phyloP scores from a whole-genome alignment of 2,329 filamentous ascomycete genomes.

The Colletotrichum truncatum region DNA sequence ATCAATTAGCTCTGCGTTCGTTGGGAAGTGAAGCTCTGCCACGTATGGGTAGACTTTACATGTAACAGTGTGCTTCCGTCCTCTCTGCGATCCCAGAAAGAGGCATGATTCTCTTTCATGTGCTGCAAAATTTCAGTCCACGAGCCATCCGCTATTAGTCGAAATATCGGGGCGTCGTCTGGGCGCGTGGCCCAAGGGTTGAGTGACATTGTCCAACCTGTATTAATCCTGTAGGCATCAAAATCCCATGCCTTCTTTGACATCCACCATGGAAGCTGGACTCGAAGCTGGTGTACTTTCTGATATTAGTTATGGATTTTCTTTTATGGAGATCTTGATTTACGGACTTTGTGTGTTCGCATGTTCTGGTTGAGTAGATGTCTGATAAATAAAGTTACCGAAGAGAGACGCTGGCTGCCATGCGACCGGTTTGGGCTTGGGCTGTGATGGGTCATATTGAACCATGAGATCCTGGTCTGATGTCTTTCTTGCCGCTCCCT shows the following conservation, averaged over 20 bases:
- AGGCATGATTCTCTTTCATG: not conserved
- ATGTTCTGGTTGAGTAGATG: not conserved
- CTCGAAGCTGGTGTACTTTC: not conserved
- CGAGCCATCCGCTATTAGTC: accelerated
- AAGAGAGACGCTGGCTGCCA: not conserved
- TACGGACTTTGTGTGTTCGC: not conserved
- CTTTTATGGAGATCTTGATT: not conserved
- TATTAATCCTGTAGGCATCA: not conserved
- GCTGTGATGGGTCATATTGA: accelerated
- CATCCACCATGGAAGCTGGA: conserved; percentile 9
- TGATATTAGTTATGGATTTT: no score
- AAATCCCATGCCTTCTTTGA: conserved; percentile 1
- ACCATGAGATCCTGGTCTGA: not conserved
- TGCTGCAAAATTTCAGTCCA: not conserved
- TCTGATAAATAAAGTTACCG: not conserved
- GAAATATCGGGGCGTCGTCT: accelerated
- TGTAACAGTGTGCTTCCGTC: not conserved
- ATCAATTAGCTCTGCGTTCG: no score
- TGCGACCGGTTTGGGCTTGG: not conserved
- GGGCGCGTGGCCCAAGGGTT: not conserved
- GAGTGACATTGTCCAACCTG: not conserved
- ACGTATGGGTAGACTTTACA: no score
- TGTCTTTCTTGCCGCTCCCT: no score
- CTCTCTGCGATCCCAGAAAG: not conserved
- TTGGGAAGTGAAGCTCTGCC: no score